phyloP scores from a whole-genome alignment of 208 protist genomes.

The Wallacemonas sp. region DNA sequence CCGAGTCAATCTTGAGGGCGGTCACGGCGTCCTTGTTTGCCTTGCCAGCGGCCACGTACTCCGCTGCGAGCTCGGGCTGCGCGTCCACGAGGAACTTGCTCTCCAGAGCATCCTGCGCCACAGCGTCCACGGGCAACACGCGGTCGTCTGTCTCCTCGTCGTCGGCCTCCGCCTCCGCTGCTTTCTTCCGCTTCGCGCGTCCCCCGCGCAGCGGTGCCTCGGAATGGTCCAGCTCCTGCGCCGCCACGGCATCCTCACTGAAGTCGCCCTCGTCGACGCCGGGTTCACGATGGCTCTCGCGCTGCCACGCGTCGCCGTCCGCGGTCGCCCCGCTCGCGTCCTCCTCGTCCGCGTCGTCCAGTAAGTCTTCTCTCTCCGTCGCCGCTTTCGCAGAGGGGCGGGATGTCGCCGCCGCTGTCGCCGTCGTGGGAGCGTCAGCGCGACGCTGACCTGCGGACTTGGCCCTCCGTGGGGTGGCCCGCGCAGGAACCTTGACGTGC shows the following conservation, averaged over 20 bases:
- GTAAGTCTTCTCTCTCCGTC: not conserved
- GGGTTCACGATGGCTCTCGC: not conserved
- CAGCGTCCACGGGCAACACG: not conserved
- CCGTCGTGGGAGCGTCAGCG: too few species aligned
- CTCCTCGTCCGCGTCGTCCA: conserved; percentile 1
- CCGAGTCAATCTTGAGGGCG: conserved; percentile 47
- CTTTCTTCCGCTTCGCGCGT: conserved; percentile 1
- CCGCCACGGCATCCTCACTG: conserved; percentile 1
- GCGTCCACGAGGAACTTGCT: conserved; percentile 47
- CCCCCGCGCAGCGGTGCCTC: conserved; percentile 10
- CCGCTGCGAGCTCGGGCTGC: conserved; percentile 61
- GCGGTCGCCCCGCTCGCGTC: conserved; percentile 7
- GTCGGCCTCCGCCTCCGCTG: not conserved
- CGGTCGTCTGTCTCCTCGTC: conserved; percentile 4
- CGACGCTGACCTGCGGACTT: too few species aligned
- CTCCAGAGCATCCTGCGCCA: conserved; percentile 20
- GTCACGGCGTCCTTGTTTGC: conserved; percentile 38
- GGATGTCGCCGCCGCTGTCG: too few species aligned
- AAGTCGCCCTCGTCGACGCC: not conserved
- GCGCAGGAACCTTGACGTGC: too few species aligned
- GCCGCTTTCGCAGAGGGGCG: too few species aligned
- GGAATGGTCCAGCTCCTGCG: not conserved
- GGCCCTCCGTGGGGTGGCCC: too few species aligned
- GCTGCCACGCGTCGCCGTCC: not conserved
- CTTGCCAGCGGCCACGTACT: conserved; percentile 51